Evolutionary conservation across 371 early-diverging fungal genomes (phyloP).

Genomic region (Dinochytrium kinnereticum): DNA sequence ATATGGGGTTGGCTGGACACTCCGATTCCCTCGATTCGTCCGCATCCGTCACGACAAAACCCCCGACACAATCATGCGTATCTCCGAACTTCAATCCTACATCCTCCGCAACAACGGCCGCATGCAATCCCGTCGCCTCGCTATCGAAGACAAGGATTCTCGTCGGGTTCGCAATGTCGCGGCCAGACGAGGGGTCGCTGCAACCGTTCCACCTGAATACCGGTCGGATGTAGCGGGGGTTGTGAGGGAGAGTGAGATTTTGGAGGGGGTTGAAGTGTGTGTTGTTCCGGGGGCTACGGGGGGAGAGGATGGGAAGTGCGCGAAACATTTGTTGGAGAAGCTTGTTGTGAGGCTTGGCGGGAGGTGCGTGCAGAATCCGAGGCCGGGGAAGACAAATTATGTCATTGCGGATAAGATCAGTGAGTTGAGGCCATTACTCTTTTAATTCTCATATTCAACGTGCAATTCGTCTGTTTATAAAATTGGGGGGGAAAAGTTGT

Average conservation of each 20-base stretch:
- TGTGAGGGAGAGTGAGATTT: conserved; percentile 52
- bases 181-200: conserved; percentile 17
- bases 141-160: conserved; percentile 13
- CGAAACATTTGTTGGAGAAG: conserved; percentile 63
- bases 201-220: conserved; percentile 45
- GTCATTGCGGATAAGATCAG: conserved; percentile 64
- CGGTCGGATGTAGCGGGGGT: conserved; percentile 53
- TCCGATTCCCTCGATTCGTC: conserved; percentile 78
- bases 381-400: conserved; percentile 44
- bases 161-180: neutral
- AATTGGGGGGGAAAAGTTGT: no score
- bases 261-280: conserved; percentile 67
- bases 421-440: no score
- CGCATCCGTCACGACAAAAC: conserved; percentile 69
- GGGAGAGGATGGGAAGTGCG: conserved; percentile 10
- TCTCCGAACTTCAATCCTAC: conserved; percentile 34
- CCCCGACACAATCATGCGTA: conserved; percentile 62
- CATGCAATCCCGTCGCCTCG: conserved; percentile 39
- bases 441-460: conserved; percentile 4
- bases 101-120: conserved; percentile 34
- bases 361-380: conserved; percentile 59
- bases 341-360: conserved; percentile 70
- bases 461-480: no score
- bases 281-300: conserved; percentile 51
- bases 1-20: conserved; percentile 66